Percentiles rank a stretch among this genome's conserved stretches.
These are phyloP conservation scores for Orobanche coerulescens DNA, from an alignment of 257 asterid species.

Conservation along the genomic window DNA sequence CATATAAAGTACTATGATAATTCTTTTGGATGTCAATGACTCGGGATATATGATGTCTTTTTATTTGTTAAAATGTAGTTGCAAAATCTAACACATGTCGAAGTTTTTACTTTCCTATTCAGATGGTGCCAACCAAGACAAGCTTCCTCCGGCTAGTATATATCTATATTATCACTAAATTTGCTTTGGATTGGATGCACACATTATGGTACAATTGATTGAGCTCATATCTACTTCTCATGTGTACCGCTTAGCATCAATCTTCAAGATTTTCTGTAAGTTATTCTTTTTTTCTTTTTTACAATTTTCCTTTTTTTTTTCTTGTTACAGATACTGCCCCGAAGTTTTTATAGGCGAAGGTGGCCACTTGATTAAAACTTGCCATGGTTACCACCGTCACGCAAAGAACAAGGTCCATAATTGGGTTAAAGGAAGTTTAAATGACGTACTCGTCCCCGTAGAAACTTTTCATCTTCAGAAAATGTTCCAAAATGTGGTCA, in stretches of 20 bases:
- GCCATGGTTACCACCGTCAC: slow-evolving; percentile 56
- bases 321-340: slow-evolving; percentile 55
- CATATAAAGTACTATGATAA: neutral
- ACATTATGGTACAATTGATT: neutral
- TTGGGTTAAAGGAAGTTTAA: slow-evolving; percentile 54
- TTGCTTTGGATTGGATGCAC: neutral
- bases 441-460: slow-evolving; percentile 56
- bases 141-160: neutral
- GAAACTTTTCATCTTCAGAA: slow-evolving; percentile 62
- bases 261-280: neutral
- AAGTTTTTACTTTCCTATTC: too few relatives aligned
- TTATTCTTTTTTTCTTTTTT: neutral
- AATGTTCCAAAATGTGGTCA: slow-evolving; percentile 51
- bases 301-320: too few relatives aligned
- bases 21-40: neutral
- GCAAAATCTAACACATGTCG: neutral
- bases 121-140: neutral
- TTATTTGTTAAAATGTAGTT: neutral
- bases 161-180: neutral
- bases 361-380: slow-evolving; percentile 75
- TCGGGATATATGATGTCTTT: neutral
- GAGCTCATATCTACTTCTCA: neutral
- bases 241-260: neutral
- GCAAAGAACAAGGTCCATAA: slow-evolving; percentile 52
- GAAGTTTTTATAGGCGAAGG: slow-evolving; percentile 73